Base-by-base conservation (phyloP, 371 early-diverging fungal genomes). In the Rhizopus stolonifer region DNA sequence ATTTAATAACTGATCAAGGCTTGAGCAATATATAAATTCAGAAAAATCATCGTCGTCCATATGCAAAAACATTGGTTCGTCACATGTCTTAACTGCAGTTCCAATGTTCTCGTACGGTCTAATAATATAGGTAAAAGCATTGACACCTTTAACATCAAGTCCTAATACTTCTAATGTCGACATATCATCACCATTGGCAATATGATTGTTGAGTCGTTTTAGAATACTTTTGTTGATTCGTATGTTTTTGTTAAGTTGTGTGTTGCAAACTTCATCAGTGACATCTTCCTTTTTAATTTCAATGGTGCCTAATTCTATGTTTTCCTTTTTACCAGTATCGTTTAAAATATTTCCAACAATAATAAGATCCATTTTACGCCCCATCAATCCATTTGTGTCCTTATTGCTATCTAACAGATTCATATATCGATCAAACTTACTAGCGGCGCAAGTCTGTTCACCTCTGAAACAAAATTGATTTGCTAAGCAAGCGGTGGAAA, bases 211-310 rank as follows among this genome's bases (percentile, higher is more conserved):
- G 44, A 43, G 24, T n/a, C 44, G 44, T 14, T 22, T 33, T 11
- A 48, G 23, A 18, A 36, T 48, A 18, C 36, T 48, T 34, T 48
- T 48, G 36, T 48, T 48, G 2, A 48, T 36, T n/a, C 49, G 33
- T 22, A 48, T 48, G 36, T 48, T 36, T 23, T 48, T 48, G 14
- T 36, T 48, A 14, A 48, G 36, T 48, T 48, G 36, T 22, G 36
- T 48, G n/a, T 19, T 34, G 33, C 4, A 19, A 48, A 15, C 19
- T 21, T 36, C 36, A 21, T 48, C 36, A 11, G 36, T 34, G 9
- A 48, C 49, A 14, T 43, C 44, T 14, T 43, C 22, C 33, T 34
- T 34, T 29, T 29, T 36, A 9, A 9, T 40, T 40, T 40, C n/a
- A n/a, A n/a, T n/a, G n/a, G n/a, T n/a, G n/a, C n/a, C n/a, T n/a